Conservation (phyloP, 345 rosid species). For the Stellera chamaejasme region DNA sequence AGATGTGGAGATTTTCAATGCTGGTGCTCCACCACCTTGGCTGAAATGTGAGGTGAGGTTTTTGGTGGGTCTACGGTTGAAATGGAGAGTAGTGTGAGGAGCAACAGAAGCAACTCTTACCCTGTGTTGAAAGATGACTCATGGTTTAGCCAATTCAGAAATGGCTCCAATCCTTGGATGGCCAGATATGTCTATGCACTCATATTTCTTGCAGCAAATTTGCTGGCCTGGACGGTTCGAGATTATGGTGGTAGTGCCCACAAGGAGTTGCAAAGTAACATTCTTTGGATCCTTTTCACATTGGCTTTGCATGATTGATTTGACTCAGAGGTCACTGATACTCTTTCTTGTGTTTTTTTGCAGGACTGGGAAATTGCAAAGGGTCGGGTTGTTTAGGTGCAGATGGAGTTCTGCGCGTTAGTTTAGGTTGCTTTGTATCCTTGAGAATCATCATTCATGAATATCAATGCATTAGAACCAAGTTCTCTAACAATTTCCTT, state of each 20-base stretch:
- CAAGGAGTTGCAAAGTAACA: conserved; percentile 56
- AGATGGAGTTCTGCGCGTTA: conserved; percentile 87
- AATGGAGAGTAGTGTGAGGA: conserved; percentile 50
- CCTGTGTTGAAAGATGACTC: conserved; percentile 41
- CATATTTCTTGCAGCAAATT: conserved; percentile 66
- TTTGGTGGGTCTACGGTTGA: conserved; percentile 20
- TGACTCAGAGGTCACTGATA: background rate
- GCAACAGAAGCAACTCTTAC: conserved; percentile 22
- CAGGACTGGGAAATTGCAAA: conserved; percentile 65
- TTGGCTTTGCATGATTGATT: no score
- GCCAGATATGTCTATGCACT: conserved; percentile 81
- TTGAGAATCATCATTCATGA: conserved; percentile 12
- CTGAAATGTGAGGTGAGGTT: conserved; percentile 22
- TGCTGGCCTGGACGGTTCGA: conserved; percentile 86
- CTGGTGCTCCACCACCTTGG: no score
- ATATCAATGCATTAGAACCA: no score
- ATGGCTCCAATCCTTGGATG: conserved; percentile 91
- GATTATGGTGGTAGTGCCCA: conserved; percentile 68
- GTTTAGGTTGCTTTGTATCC: conserved; percentile 99
- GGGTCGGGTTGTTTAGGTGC: conserved; percentile 73
- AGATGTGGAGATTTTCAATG: no score
- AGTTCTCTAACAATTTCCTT: no score
- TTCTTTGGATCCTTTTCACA: no score
- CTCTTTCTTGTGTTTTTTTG: conserved; percentile 16
- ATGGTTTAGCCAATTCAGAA: conserved; percentile 78